phyloP scores from a whole-genome alignment of 768 basidiomycete species.

The Xerocomus potaroensis region DNA sequence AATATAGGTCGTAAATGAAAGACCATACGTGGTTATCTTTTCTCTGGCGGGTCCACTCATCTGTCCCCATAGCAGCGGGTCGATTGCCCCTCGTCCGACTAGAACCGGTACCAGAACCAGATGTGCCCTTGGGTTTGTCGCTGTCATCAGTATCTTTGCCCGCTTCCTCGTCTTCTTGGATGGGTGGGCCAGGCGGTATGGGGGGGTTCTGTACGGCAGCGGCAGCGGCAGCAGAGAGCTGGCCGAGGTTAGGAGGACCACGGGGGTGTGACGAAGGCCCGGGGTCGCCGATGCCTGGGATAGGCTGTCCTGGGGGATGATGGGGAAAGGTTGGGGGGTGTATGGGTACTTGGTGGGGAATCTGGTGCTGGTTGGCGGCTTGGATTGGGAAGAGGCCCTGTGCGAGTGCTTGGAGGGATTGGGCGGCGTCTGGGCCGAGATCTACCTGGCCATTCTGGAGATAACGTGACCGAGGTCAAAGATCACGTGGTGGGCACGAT shows the following conservation, averaged over 20 bases:
- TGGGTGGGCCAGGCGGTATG: constrained; percentile 14
- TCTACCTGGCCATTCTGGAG: constrained; percentile 46
- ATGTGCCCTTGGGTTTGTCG: constrained; percentile 22
- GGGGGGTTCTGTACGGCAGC: constrained; percentile 44
- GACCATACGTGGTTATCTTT: constrained; percentile 76
- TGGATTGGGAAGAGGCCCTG: constrained; percentile 36
- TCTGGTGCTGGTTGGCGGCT: constrained; percentile 30
- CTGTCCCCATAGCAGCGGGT: constrained; percentile 60
- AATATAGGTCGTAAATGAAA: background rate
- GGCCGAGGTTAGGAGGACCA: constrained; percentile 61
- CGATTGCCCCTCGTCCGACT: constrained; percentile 50
- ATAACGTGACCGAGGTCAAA: constrained; percentile 20
- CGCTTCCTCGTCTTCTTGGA: constrained; percentile 17
- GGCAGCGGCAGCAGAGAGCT: constrained; percentile 42
- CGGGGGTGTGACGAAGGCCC: constrained; percentile 72
- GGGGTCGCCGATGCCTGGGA: constrained; percentile 58
- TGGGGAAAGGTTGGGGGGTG: constrained; percentile 11
- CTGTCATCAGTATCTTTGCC: constrained; percentile 27
- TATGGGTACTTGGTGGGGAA: constrained; percentile 17
- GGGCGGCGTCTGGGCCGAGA: constrained; percentile 58
- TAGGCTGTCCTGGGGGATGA: background rate
- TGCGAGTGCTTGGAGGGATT: constrained; percentile 52
- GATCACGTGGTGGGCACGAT: constrained; percentile 22
- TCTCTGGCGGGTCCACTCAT: constrained; percentile 75
- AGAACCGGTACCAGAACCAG: constrained; percentile 25